These are phyloP conservation scores for Curvularia verruculosa DNA, from an alignment of 2,329 filamentous ascomycete species.

Conservation along the genomic window DNA sequence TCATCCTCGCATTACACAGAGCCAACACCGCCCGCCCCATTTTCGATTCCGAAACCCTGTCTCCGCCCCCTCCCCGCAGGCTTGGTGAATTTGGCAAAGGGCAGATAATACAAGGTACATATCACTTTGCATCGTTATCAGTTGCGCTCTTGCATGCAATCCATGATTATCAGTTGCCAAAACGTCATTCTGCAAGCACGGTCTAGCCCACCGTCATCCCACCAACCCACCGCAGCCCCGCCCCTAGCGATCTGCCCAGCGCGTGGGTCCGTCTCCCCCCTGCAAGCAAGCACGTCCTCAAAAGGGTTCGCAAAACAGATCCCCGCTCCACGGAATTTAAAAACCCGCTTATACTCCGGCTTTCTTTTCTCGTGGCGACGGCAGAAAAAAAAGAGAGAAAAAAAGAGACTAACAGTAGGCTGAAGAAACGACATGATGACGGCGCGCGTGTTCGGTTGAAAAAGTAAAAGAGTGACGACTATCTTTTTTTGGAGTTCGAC, in stretches of 20 bases:
- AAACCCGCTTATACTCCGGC: background rate
- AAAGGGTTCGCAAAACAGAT: too few species aligned
- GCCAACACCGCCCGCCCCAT: slow-evolving; percentile 16
- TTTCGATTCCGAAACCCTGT: slow-evolving; percentile 7
- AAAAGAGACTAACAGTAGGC: slow-evolving; percentile 4
- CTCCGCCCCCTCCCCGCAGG: too few species aligned
- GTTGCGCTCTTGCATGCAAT: too few species aligned
- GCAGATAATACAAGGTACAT: too few species aligned
- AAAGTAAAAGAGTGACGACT: too few species aligned
- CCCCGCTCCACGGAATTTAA: slow-evolving; percentile 32
- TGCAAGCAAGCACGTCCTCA: too few species aligned
- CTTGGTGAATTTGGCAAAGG: slow-evolving; percentile 6
- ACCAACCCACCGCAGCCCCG: slow-evolving; percentile 32
- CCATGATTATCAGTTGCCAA: slow-evolving; percentile 32
- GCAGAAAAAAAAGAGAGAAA: too few species aligned
- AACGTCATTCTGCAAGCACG: slow-evolving; percentile 30
- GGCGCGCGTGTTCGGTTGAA: slow-evolving; percentile 22
- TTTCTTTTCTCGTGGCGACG: slow-evolving; percentile 16
- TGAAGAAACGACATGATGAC: slow-evolving; percentile 27
- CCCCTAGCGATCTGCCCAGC: slow-evolving; percentile 24
- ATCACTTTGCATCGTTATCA: too few species aligned
- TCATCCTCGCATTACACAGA: background rate
- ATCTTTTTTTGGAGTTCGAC: too few species aligned
- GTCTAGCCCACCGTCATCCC: slow-evolving; percentile 32
- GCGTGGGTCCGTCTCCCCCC: too few species aligned